These are phyloP conservation scores for Aspergillus funiculosus DNA, from an alignment of 495 filamentous ascomycete species.

Conservation along the genomic window DNA sequence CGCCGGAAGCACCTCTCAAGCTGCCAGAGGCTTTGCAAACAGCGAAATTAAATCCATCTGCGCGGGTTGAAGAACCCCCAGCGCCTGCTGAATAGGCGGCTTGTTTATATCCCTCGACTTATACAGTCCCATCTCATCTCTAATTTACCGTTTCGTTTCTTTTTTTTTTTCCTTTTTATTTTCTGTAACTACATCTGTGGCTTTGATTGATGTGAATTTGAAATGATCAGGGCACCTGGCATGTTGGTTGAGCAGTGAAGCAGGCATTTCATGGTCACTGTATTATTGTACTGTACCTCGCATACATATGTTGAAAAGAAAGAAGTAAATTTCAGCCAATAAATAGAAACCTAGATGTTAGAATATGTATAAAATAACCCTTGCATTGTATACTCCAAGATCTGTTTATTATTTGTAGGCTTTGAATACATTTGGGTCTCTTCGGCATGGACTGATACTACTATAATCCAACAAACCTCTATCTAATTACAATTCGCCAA, in stretches of 20 bases:
- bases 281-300: too few relatives aligned
- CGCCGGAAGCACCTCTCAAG: conserved; percentile 47
- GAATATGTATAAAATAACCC: too few relatives aligned
- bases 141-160: not conserved
- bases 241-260: not conserved
- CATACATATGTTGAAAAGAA: too few relatives aligned
- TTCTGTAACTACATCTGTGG: conserved; percentile 1
- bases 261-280: not conserved
- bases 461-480: too few relatives aligned
- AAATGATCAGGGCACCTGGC: not conserved
- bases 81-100: conserved; percentile 21
- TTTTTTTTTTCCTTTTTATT: conserved; percentile 1
- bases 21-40: conserved; percentile 44
- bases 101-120: not conserved
- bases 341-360: too few relatives aligned
- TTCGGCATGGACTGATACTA: too few relatives aligned
- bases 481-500: too few relatives aligned
- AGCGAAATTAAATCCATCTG: conserved; percentile 23
- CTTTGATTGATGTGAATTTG: not conserved
- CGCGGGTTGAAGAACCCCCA: conserved; percentile 17
- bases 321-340: too few relatives aligned
- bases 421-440: too few relatives aligned
- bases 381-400: too few relatives aligned
- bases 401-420: too few relatives aligned
- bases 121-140: not conserved